Percentiles rank a stretch among this genome's conserved stretches.
phyloP scores from a whole-genome alignment of 2,329 filamentous ascomycete genomes.

The Pestalotiopsis sp. region DNA sequence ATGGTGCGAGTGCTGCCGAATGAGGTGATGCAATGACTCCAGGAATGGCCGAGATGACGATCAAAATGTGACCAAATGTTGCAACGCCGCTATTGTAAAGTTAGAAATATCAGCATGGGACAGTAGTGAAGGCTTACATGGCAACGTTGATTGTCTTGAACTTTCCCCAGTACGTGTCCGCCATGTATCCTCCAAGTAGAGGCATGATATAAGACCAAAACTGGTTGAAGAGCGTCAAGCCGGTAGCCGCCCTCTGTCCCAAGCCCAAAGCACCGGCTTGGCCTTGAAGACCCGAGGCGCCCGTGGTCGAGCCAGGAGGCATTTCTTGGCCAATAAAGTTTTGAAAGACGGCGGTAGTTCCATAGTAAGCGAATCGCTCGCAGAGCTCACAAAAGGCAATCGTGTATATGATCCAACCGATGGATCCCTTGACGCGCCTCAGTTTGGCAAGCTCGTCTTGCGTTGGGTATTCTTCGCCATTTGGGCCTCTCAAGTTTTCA shows the following conservation, averaged over 20 bases:
- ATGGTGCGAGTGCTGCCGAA: slow-evolving; percentile 53
- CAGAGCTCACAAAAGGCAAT: slow-evolving; percentile 67
- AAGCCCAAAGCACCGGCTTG: slow-evolving; percentile 60
- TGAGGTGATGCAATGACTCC: slow-evolving; percentile 55
- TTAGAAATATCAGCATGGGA: neutral
- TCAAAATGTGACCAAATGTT: slow-evolving; percentile 60
- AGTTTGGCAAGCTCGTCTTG: slow-evolving; percentile 56
- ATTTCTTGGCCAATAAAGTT: slow-evolving; percentile 67
- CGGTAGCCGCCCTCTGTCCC: slow-evolving; percentile 30
- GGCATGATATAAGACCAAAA: slow-evolving; percentile 37
- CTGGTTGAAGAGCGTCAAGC: slow-evolving; percentile 31
- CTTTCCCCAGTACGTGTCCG: slow-evolving; percentile 64
- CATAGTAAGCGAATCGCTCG: slow-evolving; percentile 69
- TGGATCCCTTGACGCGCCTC: slow-evolving; percentile 53
- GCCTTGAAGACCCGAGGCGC: slow-evolving; percentile 40
- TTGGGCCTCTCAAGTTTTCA: slow-evolving; percentile 23
- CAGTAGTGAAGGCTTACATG: slow-evolving; percentile 40
- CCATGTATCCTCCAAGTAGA: slow-evolving; percentile 46
- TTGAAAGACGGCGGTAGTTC: slow-evolving; percentile 44
- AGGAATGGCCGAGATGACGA: slow-evolving; percentile 63
- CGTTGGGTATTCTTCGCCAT: slow-evolving; percentile 49
- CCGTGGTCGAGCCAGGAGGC: slow-evolving; percentile 57
- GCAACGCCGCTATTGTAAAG: slow-evolving; percentile 34
- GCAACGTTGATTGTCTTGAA: slow-evolving; percentile 66
- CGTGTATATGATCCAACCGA: slow-evolving; percentile 59